Base-by-base conservation (phyloP, 148 eudicot genomes). In the Salicornia ramosissima region DNA sequence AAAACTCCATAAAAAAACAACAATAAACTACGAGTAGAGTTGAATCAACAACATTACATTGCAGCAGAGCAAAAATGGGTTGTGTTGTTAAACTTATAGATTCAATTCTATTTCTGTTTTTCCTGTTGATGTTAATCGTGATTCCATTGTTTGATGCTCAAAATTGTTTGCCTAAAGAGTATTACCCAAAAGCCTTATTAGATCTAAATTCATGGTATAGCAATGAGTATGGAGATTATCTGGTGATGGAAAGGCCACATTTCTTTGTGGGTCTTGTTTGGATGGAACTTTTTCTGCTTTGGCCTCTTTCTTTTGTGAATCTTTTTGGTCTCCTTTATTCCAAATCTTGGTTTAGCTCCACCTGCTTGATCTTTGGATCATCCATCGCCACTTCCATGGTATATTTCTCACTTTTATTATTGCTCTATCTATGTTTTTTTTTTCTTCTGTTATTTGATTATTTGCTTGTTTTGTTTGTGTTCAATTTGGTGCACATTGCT, bases 191-290 rank as follows among this genome's bases (percentile, higher is more conserved):
- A 56, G 57, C 57, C 42, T 65, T 80, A 64, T 57, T 69, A 30
- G 74, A 80, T 63, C 67, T 80, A 28, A 68, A 57, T 2, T 26
- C 26, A 15, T 76, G 77, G 77, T 80, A 80, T 31, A 53, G 34
- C 49, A 55, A 10, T 13, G 74, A 72, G 72, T 80, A 63, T 59
- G 83, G 80, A 3, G 80, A 80, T 59, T 80, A 80, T 66, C 64
- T 80, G 77, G 57, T 64, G 21, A 34, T 59, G 5, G 83, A 80
- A 56, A 72, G 69, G 63, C 83, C 83, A 21, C 63, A 72, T 52
- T 80, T 80, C 67, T 80, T 76, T 62, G 68, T 76, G 18, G 80
- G 83, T 45, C 83, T 80, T 51, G 62, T 72, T 69, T 80, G 83
- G 83, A 22, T 67, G 55, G 83, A 80, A 52, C 24, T 80, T 12